Conservation (phyloP, 306 rosid species). For the Gynostemma pentaphyllum region DNA sequence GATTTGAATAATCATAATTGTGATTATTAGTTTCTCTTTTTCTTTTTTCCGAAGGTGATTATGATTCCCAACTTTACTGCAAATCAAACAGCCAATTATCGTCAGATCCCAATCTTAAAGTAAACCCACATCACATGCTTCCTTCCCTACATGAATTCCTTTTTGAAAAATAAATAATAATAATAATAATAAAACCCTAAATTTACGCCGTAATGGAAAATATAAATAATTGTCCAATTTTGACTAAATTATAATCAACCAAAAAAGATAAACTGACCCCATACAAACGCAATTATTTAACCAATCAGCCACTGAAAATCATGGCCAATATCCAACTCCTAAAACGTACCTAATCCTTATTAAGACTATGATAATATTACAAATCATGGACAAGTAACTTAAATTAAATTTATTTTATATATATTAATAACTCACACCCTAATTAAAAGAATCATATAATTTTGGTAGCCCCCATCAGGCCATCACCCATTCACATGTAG, state of each 20-base stretch:
- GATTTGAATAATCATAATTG: too few relatives aligned
- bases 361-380: neutral
- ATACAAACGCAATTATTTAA: neutral
- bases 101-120: neutral
- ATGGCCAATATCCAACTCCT: neutral
- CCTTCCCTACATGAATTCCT: neutral
- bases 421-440: neutral
- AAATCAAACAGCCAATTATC: neutral
- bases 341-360: neutral
- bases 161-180: neutral
- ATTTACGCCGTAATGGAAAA: too few relatives aligned
- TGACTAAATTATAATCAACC: neutral
- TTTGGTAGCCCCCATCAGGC: neutral
- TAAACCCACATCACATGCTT: conserved; percentile 2
- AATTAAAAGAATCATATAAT: conserved; percentile 7
- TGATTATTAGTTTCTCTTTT: too few relatives aligned
- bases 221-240: neutral
- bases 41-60: too few relatives aligned
- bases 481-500: neutral
- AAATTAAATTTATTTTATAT: neutral
- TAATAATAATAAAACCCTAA: neutral
- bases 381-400: neutral
- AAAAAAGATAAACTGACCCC: neutral
- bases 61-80: too few relatives aligned
- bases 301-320: conserved; percentile 5